Evolutionary conservation across 2,329 filamentous ascomycete genomes (phyloP), one percentile per base, ranked within the genome.

Genomic region (Aspergillus sclerotialis): DNA sequence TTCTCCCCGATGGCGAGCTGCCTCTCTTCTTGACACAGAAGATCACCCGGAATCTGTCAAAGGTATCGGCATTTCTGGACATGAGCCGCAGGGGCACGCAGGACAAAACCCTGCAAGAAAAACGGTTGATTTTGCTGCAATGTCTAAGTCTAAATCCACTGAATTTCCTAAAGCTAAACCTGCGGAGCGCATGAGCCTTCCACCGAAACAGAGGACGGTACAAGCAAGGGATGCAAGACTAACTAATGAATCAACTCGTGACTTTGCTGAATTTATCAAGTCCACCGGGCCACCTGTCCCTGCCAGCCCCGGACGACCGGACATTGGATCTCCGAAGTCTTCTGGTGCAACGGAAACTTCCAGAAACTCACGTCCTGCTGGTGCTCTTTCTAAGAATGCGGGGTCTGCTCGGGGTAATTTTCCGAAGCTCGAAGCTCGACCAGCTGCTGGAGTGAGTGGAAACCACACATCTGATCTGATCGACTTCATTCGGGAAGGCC

Each of bases 401-500:
- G 15, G 28, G 23, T 32, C 45, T n/a, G 34, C 43, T 26, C 43
- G 42, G 14, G 49, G 43, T 34, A 53, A 47, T 30, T 45, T 43
- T 37, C 67, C 65, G 30, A 76, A 75, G 39, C 71, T 83, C 30
- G 75, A 83, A 58, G 80, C 90, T 38, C 82, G 87, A 31, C 80
- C 87, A 41, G 77, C 85, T 24, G 70, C 73, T 27, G 72, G 78
- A 11, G 72, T 79, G 32, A 67, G 66, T 37, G 72, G 70, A 33
- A 77, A 78, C 32, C 80, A 81, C 44, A 93, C 81, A 37, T 84
- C 85, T 9, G 92, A 95, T 40, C 67, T 98, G 38, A 94, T 95
- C 45, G 89, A 96, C 56, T 96, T 98, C 58, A 93, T 98, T 45
- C 81, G 89, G 29, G 81, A 86, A 55, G 90, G 89, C 1, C 88